Evolutionary conservation across 1,284 basidiomycete genomes (phyloP).

Genomic region (Takashimella tepidaria): DNA sequence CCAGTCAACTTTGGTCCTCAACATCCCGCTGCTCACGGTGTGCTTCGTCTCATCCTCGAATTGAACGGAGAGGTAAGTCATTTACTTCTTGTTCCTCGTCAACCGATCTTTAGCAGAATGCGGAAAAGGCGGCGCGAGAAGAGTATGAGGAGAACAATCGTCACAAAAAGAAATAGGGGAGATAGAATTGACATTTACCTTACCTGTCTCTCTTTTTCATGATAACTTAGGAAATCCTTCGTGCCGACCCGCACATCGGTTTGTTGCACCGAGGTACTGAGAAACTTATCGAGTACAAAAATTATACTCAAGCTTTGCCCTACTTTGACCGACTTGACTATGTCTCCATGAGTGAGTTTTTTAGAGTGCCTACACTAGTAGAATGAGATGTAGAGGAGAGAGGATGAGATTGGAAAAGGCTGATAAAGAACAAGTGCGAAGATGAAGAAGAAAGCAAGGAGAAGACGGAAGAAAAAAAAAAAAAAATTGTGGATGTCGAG

Average conservation of each 20-base stretch:
- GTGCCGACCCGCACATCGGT: conserved; percentile 89
- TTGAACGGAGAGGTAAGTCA: conserved; percentile 76
- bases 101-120: not conserved
- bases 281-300: conserved; percentile 99
- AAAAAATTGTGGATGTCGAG: too few relatives aligned
- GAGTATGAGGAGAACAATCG: not conserved
- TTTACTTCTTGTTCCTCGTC: not conserved
- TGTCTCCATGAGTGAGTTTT: conserved; percentile 88
- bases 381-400: too few relatives aligned
- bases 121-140: not conserved
- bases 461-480: not conserved
- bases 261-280: conserved; percentile 96
- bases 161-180: not conserved
- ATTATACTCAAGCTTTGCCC: conserved; percentile 94
- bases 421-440: too few relatives aligned
- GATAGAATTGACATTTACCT: conserved; percentile 5
- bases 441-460: not conserved
- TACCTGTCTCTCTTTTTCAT: too few relatives aligned
- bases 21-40: conserved; percentile 97
- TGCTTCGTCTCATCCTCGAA: conserved; percentile 95
- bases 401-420: not conserved
- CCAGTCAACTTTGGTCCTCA: conserved; percentile 93
- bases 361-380: too few relatives aligned
- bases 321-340: conserved; percentile 99
- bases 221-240: conserved; percentile 67